Conservation (phyloP, 2,329 filamentous ascomycete species). For the Magnaporthiopsis rhizophila region DNA sequence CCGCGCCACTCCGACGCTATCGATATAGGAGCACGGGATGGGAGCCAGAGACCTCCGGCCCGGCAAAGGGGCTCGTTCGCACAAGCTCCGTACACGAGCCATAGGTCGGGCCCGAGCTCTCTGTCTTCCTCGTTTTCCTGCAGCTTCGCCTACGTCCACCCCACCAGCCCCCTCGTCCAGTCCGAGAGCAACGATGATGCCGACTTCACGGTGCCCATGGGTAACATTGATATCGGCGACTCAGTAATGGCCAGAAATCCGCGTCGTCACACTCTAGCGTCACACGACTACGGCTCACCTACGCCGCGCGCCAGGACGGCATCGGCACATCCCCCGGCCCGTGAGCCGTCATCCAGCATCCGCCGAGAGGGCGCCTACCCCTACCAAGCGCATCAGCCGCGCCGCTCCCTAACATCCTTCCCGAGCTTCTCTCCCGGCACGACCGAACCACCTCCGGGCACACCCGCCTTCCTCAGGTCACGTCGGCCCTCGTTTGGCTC, state of each 20-base stretch:
- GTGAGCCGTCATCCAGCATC: constrained; percentile 28
- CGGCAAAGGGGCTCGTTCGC: neutral
- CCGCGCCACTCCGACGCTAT: constrained; percentile 35
- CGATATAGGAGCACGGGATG: constrained; percentile 1
- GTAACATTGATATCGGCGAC: constrained; percentile 40
- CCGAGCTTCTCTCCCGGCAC: constrained; percentile 30
- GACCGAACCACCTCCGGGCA: constrained; percentile 37
- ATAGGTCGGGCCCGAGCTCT: constrained; percentile 38
- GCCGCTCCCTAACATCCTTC: constrained; percentile 63
- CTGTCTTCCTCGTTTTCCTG: constrained; percentile 66
- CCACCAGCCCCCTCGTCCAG: constrained; percentile 87
- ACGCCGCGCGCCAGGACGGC: constrained; percentile 17
- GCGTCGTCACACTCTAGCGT: constrained; percentile 66
- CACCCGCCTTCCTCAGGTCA: constrained; percentile 41
- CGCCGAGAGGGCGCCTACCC: constrained; percentile 54
- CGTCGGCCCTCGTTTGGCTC: constrained; percentile 64
- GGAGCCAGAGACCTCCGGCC: neutral
- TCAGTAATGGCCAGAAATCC: constrained; percentile 26
- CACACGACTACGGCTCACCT: constrained; percentile 41
- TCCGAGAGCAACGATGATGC: constrained; percentile 77
- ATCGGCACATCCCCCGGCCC: constrained; percentile 10
- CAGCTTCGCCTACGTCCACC: constrained; percentile 76
- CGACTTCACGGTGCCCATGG: constrained; percentile 49
- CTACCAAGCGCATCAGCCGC: constrained; percentile 72
- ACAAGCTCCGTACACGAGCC: neutral